A percentile compares a stretch with the other conserved stretches of the same genome.
Conservation (phyloP, 371 early-diverging fungal genomes). For the Mucor lusitanicus region DNA sequence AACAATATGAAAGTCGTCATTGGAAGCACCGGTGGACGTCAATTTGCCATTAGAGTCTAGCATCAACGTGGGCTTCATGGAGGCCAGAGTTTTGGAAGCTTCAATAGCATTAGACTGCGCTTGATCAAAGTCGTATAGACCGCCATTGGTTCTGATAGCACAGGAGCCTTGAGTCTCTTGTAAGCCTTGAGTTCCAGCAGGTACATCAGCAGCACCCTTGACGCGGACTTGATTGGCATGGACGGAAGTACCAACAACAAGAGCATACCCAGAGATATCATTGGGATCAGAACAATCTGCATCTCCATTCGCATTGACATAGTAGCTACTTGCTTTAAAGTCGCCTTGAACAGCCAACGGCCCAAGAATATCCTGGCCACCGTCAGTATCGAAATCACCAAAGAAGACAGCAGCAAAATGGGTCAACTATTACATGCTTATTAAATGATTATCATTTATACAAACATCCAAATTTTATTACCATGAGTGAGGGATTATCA, state of each 20-base stretch:
- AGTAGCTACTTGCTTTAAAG: slow-evolving; percentile 4
- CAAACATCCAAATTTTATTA: not conserved
- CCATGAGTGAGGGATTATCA: not conserved
- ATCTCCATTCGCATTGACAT: slow-evolving; percentile 9
- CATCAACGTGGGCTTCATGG: not conserved
- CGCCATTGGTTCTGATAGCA: not conserved
- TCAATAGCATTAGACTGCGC: not conserved
- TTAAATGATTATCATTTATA: not conserved
- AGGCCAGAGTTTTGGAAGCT: not conserved
- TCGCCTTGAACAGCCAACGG: slow-evolving; percentile 14
- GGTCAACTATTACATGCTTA: not conserved
- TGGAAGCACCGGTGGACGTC: not conserved
- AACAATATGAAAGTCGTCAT: not conserved
- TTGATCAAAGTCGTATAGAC: not conserved
- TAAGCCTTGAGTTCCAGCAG: not conserved
- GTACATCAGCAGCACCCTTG: slow-evolving; percentile 11
- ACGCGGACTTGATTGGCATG: slow-evolving; percentile 4
- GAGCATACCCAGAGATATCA: slow-evolving; percentile 3
- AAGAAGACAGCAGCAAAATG: slow-evolving; percentile 14
- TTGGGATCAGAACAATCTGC: not conserved
- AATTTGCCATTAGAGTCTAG: not conserved
- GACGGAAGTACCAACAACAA: slow-evolving; percentile 11
- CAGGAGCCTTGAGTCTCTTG: not conserved
- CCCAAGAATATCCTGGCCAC: slow-evolving; percentile 17
- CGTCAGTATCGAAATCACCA: slow-evolving; percentile 11